A percentile compares a stretch with the other conserved stretches of the same genome.
phyloP scores from a whole-genome alignment of 495 filamentous ascomycete genomes.

The Penicillium cosmopolitanum region DNA sequence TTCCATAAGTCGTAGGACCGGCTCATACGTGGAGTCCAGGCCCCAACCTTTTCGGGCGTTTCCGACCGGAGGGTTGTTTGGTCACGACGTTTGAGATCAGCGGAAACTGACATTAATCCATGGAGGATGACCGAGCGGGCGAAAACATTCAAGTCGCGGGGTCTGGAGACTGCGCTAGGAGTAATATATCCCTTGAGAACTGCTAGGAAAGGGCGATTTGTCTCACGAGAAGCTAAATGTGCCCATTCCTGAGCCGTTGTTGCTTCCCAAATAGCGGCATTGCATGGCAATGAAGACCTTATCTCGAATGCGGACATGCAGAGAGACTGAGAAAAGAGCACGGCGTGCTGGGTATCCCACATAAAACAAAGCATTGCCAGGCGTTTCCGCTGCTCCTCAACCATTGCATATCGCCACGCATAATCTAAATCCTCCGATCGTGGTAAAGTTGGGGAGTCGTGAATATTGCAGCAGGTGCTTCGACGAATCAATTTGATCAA shows the following conservation, averaged over 20 bases:
- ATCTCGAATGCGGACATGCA: conserved; percentile 64
- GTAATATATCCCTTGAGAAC: conserved; percentile 57
- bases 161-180: conserved; percentile 31
- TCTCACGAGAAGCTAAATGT: conserved; percentile 31
- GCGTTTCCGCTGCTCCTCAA: conserved; percentile 57
- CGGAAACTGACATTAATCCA: conserved; percentile 59
- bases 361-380: conserved; percentile 60
- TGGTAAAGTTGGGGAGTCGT: conserved; percentile 32
- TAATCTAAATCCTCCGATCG: conserved; percentile 34
- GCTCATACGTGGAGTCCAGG: conserved; percentile 53
- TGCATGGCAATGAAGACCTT: conserved; percentile 50
- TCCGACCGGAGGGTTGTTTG: conserved; percentile 51
- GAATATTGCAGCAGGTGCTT: conserved; percentile 53
- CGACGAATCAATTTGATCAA: conserved; percentile 61
- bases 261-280: conserved; percentile 54
- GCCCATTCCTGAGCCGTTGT: conserved; percentile 50
- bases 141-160: conserved; percentile 49
- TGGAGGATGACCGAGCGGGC: conserved; percentile 54
- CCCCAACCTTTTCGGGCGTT: conserved; percentile 41
- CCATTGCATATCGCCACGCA: conserved; percentile 52
- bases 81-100: conserved; percentile 58
- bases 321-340: conserved; percentile 59
- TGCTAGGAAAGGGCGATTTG: conserved; percentile 41
- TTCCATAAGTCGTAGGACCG: conserved; percentile 59
- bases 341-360: conserved; percentile 62